Evolutionary conservation across 805 yeast genomes (phyloP), one percentile per base, ranked within the genome.

Genomic region (Metschnikowia cerradonensis): DNA sequence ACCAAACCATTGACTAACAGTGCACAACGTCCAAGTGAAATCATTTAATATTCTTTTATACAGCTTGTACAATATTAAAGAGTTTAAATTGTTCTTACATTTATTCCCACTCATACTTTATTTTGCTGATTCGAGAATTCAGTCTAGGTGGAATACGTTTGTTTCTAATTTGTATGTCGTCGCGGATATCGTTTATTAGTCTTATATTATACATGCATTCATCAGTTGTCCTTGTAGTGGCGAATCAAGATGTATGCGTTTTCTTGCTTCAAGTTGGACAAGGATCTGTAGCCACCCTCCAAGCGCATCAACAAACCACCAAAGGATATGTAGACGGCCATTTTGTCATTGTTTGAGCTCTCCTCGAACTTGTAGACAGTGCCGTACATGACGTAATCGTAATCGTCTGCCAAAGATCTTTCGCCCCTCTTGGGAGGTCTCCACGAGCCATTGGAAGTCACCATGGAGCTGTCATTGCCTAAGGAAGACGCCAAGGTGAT

Each of bases 341-440:
- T 86, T 57, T 75, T 75, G 63, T 84, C 88, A 57, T 81, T 81
- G 40, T 77, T 75, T 37, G 68, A 65, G 55, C 85, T 81, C 72
- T 94, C 99, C 67, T 92, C 97, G 65, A 94, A 94, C 68, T 92
- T 91, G 77, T 94, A 94, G 42, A 94, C 96, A 6, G 96, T 90
- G 49, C 99, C 99, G 67, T 91, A 84, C 98, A 94, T 92, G 58
- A 94, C 98, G 63, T 94, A 94, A 68, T 92, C 98, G 73, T 90
- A 92, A 65, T 94, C 98, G 67, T 92, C 97, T 58, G 97, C 96
- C 62, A 92, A 77, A 5, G 95, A 81, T 64, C 86, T 81, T 59
- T 90, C 96, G 52, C 85, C 88, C 11, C 87, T 79, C 68, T 80
- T 87, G 41, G 96, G 96, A 7, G 88, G 90, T 67, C 90, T 79